Base-by-base conservation (phyloP, 2,329 filamentous ascomycete genomes). In the Moelleriella libera region DNA sequence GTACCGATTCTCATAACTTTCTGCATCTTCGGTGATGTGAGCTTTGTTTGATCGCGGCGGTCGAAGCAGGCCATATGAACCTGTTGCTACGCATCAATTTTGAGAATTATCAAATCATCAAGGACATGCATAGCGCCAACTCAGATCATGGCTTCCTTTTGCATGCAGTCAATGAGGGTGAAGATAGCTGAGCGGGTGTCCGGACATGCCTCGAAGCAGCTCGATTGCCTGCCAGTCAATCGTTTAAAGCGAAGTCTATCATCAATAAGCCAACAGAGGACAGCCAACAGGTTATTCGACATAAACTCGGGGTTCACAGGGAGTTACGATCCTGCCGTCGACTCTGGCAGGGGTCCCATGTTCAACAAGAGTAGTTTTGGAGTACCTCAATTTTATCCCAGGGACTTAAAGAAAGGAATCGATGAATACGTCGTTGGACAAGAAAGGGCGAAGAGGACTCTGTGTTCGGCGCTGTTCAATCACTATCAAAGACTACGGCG, bases 391-490 rank as follows among this genome's bases (percentile, higher is more conserved):
- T 79, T 82, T 60, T 83, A 82, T 47, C 79, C 79, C 2, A 70
- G 75, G 49, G 74, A 80, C 55, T 72, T 98, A 57, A 96, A 97
- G 70, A 81, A 87, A 59, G 85, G 92, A 58, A 80, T 97, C 32
- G 92, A 98, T 62, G 85, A 92, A 60, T 98, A 94, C 62, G 90
- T 98, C 1, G 90, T 98, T 4, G 92, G 90, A 41, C 92, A 98
- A 64, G 88, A 96, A 54, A 80, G 88, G 50, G 88, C 92, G 12
- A 92, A 98, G 72, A 94, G 94, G 64, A 86, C 89, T 11, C 80
- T 97, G 53, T 92, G 88, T 53, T 83, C 90, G 4, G 88, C 90
- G 6, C 85, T 98, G 30, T 96, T 94, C 69, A 96, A 97, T 60
- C 92, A 98, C 62, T 96, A 97, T 61, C 88, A 96, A 64, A 80